phyloP scores from a whole-genome alignment of 768 basidiomycete species.

The Russula griseocarnosa region DNA sequence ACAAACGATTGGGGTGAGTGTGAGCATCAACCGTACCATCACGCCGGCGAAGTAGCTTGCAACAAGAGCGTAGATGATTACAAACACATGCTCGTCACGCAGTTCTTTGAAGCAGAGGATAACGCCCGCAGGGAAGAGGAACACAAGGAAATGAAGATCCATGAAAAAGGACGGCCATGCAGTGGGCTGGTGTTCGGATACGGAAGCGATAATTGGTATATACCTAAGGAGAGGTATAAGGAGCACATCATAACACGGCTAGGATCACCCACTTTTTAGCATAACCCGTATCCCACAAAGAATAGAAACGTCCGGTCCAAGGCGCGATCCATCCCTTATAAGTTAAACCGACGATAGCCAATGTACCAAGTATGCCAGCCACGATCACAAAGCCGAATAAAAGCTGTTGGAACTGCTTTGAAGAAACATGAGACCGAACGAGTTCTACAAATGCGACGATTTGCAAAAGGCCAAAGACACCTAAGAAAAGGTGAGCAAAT shows the following conservation, averaged over 20 bases:
- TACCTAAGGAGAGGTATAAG: constrained; percentile 46
- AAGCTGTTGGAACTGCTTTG: constrained; percentile 86
- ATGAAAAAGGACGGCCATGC: constrained; percentile 99
- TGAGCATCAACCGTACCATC: constrained; percentile 98
- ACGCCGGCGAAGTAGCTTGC: constrained; percentile 99
- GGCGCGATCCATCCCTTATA: constrained; percentile 95
- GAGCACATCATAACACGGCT: constrained; percentile 7
- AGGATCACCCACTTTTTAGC: constrained; percentile 76
- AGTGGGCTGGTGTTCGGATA: constrained; percentile 98
- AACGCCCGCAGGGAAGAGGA: constrained; percentile 96
- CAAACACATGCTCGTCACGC: constrained; percentile 95
- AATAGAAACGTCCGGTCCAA: constrained; percentile 99
- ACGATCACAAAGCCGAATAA: constrained; percentile 65
- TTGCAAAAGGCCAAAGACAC: constrained; percentile 93
- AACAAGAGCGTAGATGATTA: constrained; percentile 95
- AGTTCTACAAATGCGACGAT: constrained; percentile 91
- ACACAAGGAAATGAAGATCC: constrained; percentile 97
- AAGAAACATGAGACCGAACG: constrained; percentile 82
- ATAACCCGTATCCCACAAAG: constrained; percentile 98
- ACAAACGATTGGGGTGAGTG: constrained; percentile 95
- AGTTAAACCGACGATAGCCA: constrained; percentile 74
- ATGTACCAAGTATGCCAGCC: constrained; percentile 66
- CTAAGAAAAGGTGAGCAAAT: constrained; percentile 39
- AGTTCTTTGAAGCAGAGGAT: constrained; percentile 90
- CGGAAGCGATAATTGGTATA: constrained; percentile 97